Evolutionary conservation across 2,329 filamentous ascomycete species (phyloP).

Genomic region (Aschersonia sp.): DNA sequence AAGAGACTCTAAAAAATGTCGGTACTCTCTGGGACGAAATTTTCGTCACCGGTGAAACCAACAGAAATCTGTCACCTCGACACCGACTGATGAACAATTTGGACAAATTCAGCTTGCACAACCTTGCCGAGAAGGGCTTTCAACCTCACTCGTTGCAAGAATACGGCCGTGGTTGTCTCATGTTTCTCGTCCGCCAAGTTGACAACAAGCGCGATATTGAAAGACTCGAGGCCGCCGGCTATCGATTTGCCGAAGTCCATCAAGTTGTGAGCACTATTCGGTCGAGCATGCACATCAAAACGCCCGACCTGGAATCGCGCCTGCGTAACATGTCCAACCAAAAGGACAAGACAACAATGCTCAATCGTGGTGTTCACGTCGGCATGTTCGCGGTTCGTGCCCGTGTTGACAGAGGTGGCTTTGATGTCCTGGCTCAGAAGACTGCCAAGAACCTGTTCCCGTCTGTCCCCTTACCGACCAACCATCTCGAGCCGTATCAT

Average conservation of each 20-base stretch:
- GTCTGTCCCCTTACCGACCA: conserved; percentile 36
- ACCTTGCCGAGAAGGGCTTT: conserved; percentile 26
- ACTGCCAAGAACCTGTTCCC: conserved; percentile 46
- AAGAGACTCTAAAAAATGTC: conserved; percentile 44
- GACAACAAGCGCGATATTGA: conserved; percentile 42
- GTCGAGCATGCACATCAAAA: conserved; percentile 59
- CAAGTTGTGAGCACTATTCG: conserved; percentile 58
- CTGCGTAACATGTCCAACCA: conserved; percentile 52
- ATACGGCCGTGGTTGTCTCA: conserved; percentile 60
- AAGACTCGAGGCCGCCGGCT: conserved; percentile 56
- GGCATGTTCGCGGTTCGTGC: conserved; percentile 44
- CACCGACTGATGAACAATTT: conserved; percentile 1
- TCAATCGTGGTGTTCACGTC: conserved; percentile 39
- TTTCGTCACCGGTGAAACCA: conserved; percentile 41
- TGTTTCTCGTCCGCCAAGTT: conserved; percentile 62
- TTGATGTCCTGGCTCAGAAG: conserved; percentile 47
- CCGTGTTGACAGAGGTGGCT: conserved; percentile 35
- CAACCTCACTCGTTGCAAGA: conserved; percentile 9
- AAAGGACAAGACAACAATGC: conserved; percentile 27
- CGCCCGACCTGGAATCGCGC: conserved; percentile 42
- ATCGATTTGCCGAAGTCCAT: conserved; percentile 57
- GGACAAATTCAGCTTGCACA: conserved; percentile 13
- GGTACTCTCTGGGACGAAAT: conserved; percentile 68
- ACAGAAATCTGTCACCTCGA: not conserved
- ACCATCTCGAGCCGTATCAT: conserved; percentile 39